Percentiles rank a stretch among this genome's conserved stretches.
Conservation (phyloP, 2,329 filamentous ascomycete species). For the Aspergillus niger region DNA sequence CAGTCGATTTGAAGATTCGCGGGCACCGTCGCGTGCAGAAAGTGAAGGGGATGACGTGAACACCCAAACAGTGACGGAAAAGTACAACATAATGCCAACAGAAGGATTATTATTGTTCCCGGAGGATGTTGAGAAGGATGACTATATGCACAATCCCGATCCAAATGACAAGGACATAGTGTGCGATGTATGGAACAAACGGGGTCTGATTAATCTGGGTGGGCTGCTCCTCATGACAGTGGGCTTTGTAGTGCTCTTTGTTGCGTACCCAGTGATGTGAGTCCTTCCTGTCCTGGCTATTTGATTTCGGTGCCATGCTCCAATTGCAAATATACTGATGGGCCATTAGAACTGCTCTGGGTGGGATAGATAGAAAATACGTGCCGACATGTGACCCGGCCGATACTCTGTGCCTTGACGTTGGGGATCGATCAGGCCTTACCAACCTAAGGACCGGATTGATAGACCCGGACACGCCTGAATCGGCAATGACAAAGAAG, state of each 20-base stretch:
- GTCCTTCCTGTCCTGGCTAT: slow-evolving; percentile 26
- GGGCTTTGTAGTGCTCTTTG: slow-evolving; percentile 66
- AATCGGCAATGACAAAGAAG: slow-evolving; percentile 58
- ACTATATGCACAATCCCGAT: slow-evolving; percentile 71
- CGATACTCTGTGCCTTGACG: slow-evolving; percentile 53
- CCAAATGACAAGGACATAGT: slow-evolving; percentile 63
- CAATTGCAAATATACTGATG: neutral
- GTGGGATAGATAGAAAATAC: slow-evolving; percentile 40
- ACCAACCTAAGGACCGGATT: slow-evolving; percentile 62
- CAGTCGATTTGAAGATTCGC: slow-evolving; percentile 63
- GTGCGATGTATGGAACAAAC: slow-evolving; percentile 65
- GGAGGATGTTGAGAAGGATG: slow-evolving; percentile 73
- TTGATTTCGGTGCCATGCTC: neutral
- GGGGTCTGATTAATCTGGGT: slow-evolving; percentile 66
- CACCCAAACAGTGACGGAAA: slow-evolving; percentile 72
- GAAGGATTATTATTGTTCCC: slow-evolving; percentile 68
- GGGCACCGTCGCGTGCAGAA: slow-evolving; percentile 60
- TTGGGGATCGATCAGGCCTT: slow-evolving; percentile 54
- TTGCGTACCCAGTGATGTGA: slow-evolving; percentile 70
- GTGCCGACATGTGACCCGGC: slow-evolving; percentile 33
- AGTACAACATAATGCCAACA: slow-evolving; percentile 71
- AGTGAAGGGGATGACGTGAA: slow-evolving; percentile 68
- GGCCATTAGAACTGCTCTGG: slow-evolving; percentile 57
- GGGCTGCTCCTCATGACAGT: slow-evolving; percentile 61
- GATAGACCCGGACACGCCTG: slow-evolving; percentile 69